phyloP scores from a whole-genome alignment of 2,329 filamentous ascomycete genomes.

The Dactylellina cionopaga region DNA sequence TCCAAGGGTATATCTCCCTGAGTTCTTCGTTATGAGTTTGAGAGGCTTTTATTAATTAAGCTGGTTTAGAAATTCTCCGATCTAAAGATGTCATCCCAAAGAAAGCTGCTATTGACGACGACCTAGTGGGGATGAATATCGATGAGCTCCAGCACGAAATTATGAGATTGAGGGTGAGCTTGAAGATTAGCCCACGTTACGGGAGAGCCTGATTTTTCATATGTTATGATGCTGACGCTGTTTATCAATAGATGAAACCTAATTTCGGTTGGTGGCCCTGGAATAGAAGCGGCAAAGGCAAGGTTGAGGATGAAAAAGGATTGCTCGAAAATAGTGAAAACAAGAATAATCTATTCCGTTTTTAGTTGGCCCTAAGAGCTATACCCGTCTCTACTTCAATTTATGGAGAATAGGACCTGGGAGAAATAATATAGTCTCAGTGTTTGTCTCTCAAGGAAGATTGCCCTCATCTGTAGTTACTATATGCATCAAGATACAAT shows the following conservation, averaged over 20 bases:
- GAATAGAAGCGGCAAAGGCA: neutral
- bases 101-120: constrained; percentile 11
- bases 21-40: neutral
- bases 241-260: neutral
- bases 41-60: neutral
- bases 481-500: no score
- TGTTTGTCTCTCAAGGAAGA: no score
- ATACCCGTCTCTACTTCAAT: no score
- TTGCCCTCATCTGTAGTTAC: no score
- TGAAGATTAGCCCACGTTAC: no score
- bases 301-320: neutral
- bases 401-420: no score
- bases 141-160: constrained; percentile 14
- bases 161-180: constrained; percentile 25
- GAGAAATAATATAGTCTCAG: no score
- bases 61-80: constrained; percentile 11
- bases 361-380: no score
- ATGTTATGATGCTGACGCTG: no score
- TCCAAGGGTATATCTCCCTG: constrained; percentile 13
- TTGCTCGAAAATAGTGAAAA: no score
- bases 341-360: no score
- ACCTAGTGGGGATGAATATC: constrained; percentile 23
- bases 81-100: neutral
- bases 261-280: neutral
- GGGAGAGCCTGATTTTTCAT: no score